These are phyloP conservation scores for Cercospora sp. DNA, from an alignment of 2,329 filamentous ascomycete species.

Conservation along the genomic window DNA sequence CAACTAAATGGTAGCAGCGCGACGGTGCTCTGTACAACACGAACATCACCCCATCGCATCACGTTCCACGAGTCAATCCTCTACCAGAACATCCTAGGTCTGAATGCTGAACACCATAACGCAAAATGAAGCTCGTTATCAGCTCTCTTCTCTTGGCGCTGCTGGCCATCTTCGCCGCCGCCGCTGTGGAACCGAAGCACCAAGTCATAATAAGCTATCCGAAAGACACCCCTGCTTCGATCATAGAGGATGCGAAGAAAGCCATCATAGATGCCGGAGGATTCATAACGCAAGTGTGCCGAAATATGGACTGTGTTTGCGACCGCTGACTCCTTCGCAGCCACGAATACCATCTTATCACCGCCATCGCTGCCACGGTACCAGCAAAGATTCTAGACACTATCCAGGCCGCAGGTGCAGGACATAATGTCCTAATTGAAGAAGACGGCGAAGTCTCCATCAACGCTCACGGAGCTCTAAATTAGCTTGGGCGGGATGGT, in stretches of 20 bases:
- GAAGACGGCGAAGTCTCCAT: slow-evolving; percentile 59
- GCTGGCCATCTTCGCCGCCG: slow-evolving; percentile 25
- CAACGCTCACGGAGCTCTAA: not conserved
- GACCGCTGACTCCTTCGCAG: slow-evolving; percentile 24
- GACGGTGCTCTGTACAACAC: not conserved
- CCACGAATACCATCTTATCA: slow-evolving; percentile 38
- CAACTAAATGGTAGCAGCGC: not conserved
- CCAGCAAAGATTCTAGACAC: slow-evolving; percentile 67
- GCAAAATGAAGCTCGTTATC: slow-evolving; percentile 36
- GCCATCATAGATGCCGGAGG: slow-evolving; percentile 37
- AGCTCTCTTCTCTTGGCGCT: slow-evolving; percentile 29
- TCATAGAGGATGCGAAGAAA: slow-evolving; percentile 71
- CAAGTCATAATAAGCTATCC: slow-evolving; percentile 78
- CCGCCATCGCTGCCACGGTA: slow-evolving; percentile 54
- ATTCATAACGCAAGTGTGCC: slow-evolving; percentile 6
- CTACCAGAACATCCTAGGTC: not conserved
- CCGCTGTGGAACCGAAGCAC: slow-evolving; percentile 55
- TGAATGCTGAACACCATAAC: not conserved
- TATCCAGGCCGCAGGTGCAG: slow-evolving; percentile 62
- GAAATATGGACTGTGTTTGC: not conserved
- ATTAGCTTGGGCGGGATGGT: not conserved
- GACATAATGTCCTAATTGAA: slow-evolving; percentile 68
- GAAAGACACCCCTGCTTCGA: slow-evolving; percentile 63
- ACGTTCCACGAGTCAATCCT: not conserved
- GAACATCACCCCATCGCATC: not conserved